Base-by-base conservation (phyloP, 2,329 filamentous ascomycete genomes). In the Fusarium oligoseptatum region DNA sequence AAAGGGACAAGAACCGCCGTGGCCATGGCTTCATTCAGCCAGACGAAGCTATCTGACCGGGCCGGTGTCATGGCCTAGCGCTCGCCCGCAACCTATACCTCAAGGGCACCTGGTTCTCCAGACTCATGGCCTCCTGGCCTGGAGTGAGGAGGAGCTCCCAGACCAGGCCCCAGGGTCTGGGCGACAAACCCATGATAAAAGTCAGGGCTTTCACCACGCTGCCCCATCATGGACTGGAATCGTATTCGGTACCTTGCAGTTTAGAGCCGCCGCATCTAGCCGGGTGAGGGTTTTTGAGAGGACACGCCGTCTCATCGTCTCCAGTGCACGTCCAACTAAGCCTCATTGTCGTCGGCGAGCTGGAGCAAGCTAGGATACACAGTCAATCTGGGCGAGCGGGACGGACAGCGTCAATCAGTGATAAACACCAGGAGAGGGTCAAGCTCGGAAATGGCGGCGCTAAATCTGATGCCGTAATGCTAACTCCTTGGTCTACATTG, bases 401-500 rank as follows among this genome's bases (percentile, higher is more conserved):
- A 57, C 64, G 45, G 45, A 57, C 64, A 57, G 32, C n/a, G 32
- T 45, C 36, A 61, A 41, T 60, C 52, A 66, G 37, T 66, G 65
- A 69, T 66, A 67, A 64, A 41, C 36, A 36, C 45, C n/a, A 60
- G 20, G 60, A 56, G 29, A 43, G 66, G 64, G 55, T 32, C 55
- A 52, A 64, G 48, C 61, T 76, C 68, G 67, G 77, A 70, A 62
- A 73, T 72, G 66, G 71, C 76, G 71, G 71, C 72, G 68, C 74
- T 75, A 76, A 68, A 70, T 70, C 64, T 64, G 73, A 70, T 61
- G 57, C 64, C 57, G 69, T 66, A 52, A 65, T 72, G 64, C 66
- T 70, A 70, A 62, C 66, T 67, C 62, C 52, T 60, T 72, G 71
- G 70, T 71, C 71, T 64, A 64, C 65, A 68, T 61, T 62, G 52